Conservation (phyloP, 257 asterid species). For the Hygrophila difformis region DNA sequence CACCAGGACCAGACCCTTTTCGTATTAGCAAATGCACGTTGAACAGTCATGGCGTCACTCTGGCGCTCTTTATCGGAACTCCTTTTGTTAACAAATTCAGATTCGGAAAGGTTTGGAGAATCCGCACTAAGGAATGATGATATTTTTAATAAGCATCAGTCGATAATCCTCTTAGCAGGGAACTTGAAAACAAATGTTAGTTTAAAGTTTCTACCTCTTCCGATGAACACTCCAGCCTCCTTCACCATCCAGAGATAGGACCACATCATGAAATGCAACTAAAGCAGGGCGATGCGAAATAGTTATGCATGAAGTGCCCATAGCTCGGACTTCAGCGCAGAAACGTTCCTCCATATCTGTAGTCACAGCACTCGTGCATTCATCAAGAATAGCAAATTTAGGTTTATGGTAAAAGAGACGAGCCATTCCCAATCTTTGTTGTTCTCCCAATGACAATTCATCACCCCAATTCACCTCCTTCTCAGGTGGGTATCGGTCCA, state of each 20-base stretch:
- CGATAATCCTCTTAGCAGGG: neutral
- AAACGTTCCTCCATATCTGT: conserved; percentile 99
- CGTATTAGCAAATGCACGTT: conserved; percentile 81
- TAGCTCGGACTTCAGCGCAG: conserved; percentile 92
- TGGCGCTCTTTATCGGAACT: conserved; percentile 68
- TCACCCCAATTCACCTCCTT: conserved; percentile 99
- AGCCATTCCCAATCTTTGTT: conserved; percentile 99
- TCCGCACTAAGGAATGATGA: conserved; percentile 44
- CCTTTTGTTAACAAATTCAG: conserved; percentile 41
- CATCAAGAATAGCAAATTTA: conserved; percentile 93
- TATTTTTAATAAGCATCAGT: conserved; percentile 17
- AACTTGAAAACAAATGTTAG: conserved; percentile 8
- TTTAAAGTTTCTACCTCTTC: conserved; percentile 44
- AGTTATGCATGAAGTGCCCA: conserved; percentile 99
- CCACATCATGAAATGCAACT: conserved; percentile 96
- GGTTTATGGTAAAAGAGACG: conserved; percentile 98
- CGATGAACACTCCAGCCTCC: conserved; percentile 96
- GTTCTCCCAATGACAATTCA: conserved; percentile 95
- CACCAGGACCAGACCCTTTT: conserved; percentile 40
- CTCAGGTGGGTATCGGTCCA: conserved; percentile 89
- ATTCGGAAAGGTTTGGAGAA: conserved; percentile 44
- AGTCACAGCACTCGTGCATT: conserved; percentile 99
- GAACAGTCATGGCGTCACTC: conserved; percentile 83
- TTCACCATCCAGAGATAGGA: conserved; percentile 98
- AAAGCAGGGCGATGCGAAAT: conserved; percentile 99